Conservation (phyloP, 768 basidiomycete species). For the Amanita inopinata region DNA sequence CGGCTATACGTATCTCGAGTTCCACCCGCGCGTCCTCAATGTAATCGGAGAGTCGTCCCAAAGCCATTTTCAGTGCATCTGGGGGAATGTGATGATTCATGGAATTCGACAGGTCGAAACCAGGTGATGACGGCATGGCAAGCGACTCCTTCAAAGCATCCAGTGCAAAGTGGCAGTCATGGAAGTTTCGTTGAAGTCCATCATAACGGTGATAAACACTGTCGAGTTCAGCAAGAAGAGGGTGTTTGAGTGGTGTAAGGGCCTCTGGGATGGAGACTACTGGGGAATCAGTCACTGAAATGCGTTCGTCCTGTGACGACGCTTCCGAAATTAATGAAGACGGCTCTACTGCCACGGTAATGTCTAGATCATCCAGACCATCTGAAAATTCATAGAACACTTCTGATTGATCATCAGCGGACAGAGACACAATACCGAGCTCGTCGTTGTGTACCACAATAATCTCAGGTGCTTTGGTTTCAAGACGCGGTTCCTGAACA, state of each 20-base stretch:
- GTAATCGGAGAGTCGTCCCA: slow-evolving; percentile 61
- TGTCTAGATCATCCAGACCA: no score
- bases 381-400: no score
- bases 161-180: slow-evolving; percentile 61
- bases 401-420: not conserved
- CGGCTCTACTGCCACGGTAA: no score
- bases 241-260: slow-evolving; percentile 16
- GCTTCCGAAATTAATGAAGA: no score
- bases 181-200: slow-evolving; percentile 49
- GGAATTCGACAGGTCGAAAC: no score
- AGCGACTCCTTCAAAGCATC: slow-evolving; percentile 37
- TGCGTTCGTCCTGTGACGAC: no score
- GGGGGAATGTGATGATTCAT: slow-evolving; percentile 15
- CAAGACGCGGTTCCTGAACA: not conserved
- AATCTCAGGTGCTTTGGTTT: not conserved
- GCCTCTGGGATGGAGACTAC: not conserved
- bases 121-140: slow-evolving; percentile 13
- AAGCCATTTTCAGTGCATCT: slow-evolving; percentile 37
- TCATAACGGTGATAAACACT: slow-evolving; percentile 47
- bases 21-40: slow-evolving; percentile 77
- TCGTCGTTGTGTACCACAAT: not conserved
- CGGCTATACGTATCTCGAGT: slow-evolving; percentile 67
- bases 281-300: no score
- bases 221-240: slow-evolving; percentile 36
- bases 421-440: not conserved